Evolutionary conservation across 139 green algal genomes (phyloP), one percentile per base, ranked within the genome.

Genomic region (Trebouxia sp.): DNA sequence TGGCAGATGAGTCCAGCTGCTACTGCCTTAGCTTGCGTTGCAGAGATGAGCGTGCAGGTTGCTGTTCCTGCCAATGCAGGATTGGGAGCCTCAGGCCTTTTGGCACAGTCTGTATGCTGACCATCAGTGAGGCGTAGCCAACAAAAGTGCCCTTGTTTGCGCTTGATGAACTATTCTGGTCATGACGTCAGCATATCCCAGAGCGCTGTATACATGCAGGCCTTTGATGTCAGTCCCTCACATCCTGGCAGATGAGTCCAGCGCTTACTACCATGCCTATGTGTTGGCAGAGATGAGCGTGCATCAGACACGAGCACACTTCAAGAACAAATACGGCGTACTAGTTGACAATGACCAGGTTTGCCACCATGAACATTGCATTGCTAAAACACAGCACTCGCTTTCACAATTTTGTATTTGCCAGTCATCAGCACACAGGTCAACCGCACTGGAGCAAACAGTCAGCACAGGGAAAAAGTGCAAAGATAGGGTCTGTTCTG

Each of bases 191-290:
- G n/a, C n/a, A n/a, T n/a, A n/a, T n/a, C n/a, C n/a, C n/a, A n/a
- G n/a, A n/a, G n/a, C n/a, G n/a, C n/a, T n/a, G n/a, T n/a, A n/a
- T 75, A 35, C 22, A 39, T 74, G 80, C 38, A 56, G 81, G 20
- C 83, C 86, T 48, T 76, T 88, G 2, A 43, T 86, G 50, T 85
- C 70, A 38, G 92, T 96, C 45, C 92, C 92, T 0, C 92, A 96
- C 88, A 93, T 94, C 55, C 83, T 94, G 37, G 84, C 83, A 10
- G 93, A 97, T 76, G 91, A 97, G 84, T 78, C 72, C 24, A 83
- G 55, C 20, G 91, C 83, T 80, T 96, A 96, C 83, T 96, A 94
- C 82, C 92, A 96, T 53, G 90, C 85, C 38, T 94, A 89, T 51
- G 82, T 89, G 4, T 69, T 86, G 32, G 85, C 85, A 22, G 78